Evolutionary conservation across 208 protist genomes (phyloP).

Genomic region (Acanthamoeba castellanii): DNA sequence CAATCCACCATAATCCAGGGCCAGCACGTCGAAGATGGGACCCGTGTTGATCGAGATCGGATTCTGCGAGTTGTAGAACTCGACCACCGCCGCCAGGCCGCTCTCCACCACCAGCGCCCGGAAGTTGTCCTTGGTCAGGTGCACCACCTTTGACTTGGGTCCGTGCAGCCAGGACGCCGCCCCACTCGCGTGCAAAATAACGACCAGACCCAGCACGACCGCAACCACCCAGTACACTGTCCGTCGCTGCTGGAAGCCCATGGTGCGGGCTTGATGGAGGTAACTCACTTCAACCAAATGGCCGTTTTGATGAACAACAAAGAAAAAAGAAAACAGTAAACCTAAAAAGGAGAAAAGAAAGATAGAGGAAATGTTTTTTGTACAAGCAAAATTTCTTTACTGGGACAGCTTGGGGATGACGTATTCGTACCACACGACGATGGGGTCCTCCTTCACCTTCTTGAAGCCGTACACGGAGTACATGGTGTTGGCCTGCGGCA

Average conservation of each 20-base stretch:
- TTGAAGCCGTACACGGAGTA: conserved; percentile 40
- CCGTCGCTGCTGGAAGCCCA: too few relatives aligned
- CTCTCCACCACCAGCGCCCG: conserved; percentile 1
- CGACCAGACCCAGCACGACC: too few relatives aligned
- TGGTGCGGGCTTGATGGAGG: too few relatives aligned
- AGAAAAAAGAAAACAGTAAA: too few relatives aligned
- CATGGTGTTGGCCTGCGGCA: conserved; percentile 64
- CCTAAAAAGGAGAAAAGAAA: too few relatives aligned
- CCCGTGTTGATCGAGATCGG: neutral
- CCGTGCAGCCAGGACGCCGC: too few relatives aligned
- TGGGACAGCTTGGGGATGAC: neutral
- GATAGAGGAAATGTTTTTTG: too few relatives aligned
- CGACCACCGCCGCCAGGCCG: neutral
- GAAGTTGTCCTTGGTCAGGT: conserved; percentile 34
- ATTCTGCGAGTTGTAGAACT: neutral
- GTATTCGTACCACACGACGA: conserved; percentile 28
- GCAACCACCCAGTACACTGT: too few relatives aligned
- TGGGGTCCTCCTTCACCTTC: conserved; percentile 7
- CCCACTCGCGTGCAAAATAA: too few relatives aligned
- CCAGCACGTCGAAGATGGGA: conserved; percentile 34
- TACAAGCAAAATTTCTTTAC: neutral
- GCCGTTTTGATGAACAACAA: too few relatives aligned
- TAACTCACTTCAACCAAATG: too few relatives aligned
- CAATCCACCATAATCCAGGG: neutral
- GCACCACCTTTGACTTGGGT: neutral